A percentile compares a stretch with the other conserved stretches of the same genome.
Evolutionary conservation across 1,139 yeast species (phyloP).

Genomic region (Candida glucosophila): DNA sequence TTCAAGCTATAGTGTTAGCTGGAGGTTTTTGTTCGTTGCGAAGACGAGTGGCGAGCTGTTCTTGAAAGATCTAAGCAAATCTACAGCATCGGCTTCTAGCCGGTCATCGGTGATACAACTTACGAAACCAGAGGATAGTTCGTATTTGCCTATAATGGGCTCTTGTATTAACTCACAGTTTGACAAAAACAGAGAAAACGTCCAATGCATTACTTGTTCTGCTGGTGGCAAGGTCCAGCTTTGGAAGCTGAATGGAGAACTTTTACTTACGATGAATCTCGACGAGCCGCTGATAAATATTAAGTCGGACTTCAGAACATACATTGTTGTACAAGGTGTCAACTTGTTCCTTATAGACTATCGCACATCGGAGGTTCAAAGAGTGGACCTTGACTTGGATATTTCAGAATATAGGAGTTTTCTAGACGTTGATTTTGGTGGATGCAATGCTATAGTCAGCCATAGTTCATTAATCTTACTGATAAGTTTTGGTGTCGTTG

Average conservation of each 20-base stretch:
- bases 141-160: constrained; percentile 8
- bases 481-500: constrained; percentile 12
- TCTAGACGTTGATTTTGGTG: constrained; percentile 49
- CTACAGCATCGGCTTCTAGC: constrained; percentile 22
- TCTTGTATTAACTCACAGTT: constrained; percentile 13
- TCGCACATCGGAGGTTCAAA: constrained; percentile 7
- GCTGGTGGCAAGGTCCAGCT: constrained; percentile 15
- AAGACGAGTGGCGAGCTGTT: constrained; percentile 20
- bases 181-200: constrained; percentile 17
- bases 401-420: constrained; percentile 4
- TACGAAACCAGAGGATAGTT: constrained; percentile 1
- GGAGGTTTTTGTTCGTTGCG: constrained; percentile 27
- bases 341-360: constrained; percentile 16
- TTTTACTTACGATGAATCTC: constrained; percentile 9
- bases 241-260: constrained; percentile 22
- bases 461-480: constrained; percentile 17
- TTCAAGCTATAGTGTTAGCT: constrained; percentile 18
- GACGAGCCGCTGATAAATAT: constrained; percentile 15
- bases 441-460: constrained; percentile 26
- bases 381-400: constrained; percentile 9
- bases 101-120: constrained; percentile 13
- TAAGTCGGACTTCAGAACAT: constrained; percentile 21
- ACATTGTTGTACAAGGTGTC: constrained; percentile 16
- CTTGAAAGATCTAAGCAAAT: constrained; percentile 24
- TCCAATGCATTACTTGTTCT: constrained; percentile 22